These are phyloP conservation scores for Stylosanthes scabra DNA, from an alignment of 331 rosid species.

Conservation along the genomic window DNA sequence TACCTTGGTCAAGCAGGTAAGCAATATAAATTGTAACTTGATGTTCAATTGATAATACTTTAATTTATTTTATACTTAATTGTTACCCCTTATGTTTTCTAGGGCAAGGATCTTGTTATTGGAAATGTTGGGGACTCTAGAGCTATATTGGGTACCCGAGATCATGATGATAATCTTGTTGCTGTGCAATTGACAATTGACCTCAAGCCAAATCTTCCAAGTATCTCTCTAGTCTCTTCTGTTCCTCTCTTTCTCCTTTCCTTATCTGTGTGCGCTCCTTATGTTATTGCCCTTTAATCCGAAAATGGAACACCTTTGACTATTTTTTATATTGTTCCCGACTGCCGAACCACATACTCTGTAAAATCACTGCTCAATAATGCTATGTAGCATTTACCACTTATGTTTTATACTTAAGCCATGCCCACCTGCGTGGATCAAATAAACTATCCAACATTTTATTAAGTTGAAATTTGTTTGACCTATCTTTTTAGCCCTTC, in stretches of 20 bases:
- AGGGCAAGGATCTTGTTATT: slow-evolving; percentile 75
- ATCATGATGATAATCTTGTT: slow-evolving; percentile 51
- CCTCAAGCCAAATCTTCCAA: slow-evolving; percentile 82
- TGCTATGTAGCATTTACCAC: slow-evolving; percentile 12
- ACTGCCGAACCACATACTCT: neutral
- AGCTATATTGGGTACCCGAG: slow-evolving; percentile 78
- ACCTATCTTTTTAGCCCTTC: neutral
- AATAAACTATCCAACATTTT: neutral
- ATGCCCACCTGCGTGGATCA: neutral
- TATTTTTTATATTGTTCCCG: neutral
- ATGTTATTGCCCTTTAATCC: slow-evolving; percentile 5
- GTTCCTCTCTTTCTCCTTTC: slow-evolving; percentile 23
- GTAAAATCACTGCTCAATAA: slow-evolving; percentile 1
- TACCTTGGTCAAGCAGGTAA: slow-evolving; percentile 80
- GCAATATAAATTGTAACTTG: slow-evolving; percentile 16
- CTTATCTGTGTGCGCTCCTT: neutral
- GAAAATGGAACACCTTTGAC: slow-evolving; percentile 1
- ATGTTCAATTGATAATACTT: slow-evolving; percentile 6
- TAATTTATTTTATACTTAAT: slow-evolving; percentile 13
- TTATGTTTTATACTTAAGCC: neutral
- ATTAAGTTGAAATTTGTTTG: neutral
- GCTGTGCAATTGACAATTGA: slow-evolving; percentile 81
- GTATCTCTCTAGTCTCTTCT: slow-evolving; percentile 43
- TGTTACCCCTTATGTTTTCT: slow-evolving; percentile 23
- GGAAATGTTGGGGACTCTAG: slow-evolving; percentile 90